A percentile compares a stretch with the other conserved stretches of the same genome.
Evolutionary conservation across 2,329 filamentous ascomycete genomes (phyloP).

Genomic region (Zymoseptoria passerinii): DNA sequence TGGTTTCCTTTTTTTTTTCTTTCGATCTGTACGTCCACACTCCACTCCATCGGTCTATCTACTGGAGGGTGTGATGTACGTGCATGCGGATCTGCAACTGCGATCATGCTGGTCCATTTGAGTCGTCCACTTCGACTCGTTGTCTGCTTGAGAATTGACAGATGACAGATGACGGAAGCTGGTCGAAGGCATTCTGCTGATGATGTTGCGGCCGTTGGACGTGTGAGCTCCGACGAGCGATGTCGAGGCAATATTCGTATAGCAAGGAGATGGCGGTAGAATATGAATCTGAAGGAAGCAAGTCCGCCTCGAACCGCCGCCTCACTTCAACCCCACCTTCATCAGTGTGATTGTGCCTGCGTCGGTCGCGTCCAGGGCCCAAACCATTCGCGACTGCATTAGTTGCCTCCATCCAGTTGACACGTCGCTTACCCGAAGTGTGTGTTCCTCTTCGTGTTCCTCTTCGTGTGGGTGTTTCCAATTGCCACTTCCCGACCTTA

Average conservation of each 20-base stretch:
- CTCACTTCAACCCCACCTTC: neutral
- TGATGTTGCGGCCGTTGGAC: no score
- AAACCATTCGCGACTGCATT: neutral
- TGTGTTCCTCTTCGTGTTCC: neutral
- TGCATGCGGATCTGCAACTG: no score
- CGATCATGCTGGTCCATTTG: no score
- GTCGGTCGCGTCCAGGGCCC: neutral
- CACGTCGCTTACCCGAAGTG: neutral
- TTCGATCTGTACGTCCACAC: neutral
- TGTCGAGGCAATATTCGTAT: neutral
- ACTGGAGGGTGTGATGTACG: no score
- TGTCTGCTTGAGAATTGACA: no score
- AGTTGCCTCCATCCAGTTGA: neutral
- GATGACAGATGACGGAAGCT: no score
- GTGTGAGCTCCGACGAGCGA: no score
- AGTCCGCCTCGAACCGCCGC: neutral
- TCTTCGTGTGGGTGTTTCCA: no score
- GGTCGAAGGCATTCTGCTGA: no score
- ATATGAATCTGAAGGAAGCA: neutral
- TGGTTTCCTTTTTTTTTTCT: no score
- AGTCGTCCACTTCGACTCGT: no score
- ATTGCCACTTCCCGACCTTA: neutral
- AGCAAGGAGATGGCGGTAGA: neutral
- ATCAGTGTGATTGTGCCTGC: neutral
- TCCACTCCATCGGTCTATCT: no score